phyloP scores from a whole-genome alignment of 345 rosid species.

The Excoecaria cochinchinensis region DNA sequence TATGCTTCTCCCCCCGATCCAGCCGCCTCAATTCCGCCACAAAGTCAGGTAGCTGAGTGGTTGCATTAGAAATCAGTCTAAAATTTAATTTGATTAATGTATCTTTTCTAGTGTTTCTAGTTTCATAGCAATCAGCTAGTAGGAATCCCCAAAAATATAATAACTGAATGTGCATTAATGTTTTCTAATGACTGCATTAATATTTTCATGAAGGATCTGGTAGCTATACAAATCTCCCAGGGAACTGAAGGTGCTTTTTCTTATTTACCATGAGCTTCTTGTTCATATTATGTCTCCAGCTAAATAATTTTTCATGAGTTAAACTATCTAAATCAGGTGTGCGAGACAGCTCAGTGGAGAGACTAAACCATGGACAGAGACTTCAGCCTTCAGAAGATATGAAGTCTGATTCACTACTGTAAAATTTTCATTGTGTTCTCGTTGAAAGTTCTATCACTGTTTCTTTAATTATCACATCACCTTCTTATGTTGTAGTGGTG shows the following conservation, averaged over 20 bases:
- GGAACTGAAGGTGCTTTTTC: constrained; percentile 18
- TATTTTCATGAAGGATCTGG: constrained; percentile 14
- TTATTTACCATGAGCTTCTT: background rate
- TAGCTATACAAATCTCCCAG: background rate
- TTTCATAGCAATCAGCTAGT: background rate
- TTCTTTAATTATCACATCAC: background rate
- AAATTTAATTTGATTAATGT: background rate
- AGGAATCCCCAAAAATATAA: background rate
- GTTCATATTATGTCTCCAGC: background rate
- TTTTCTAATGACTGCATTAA: background rate
- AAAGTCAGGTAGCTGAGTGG: constrained; percentile 34
- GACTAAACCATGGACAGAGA: constrained; percentile 22
- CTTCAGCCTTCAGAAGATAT: constrained; percentile 21
- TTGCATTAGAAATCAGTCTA: background rate
- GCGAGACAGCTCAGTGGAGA: constrained; percentile 22
- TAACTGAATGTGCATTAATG: background rate
- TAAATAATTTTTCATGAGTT: background rate
- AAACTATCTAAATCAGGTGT: constrained; percentile 19
- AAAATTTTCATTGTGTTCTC: background rate
- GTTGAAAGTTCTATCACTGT: background rate
- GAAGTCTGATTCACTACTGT: constrained; percentile 23
- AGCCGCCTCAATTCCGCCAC: constrained; percentile 27
- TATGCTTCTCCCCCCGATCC: constrained; percentile 22
- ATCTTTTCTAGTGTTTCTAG: background rate
- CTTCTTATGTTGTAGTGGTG: constrained; percentile 23